Evolutionary conservation across 352 stramenopile genomes (phyloP), one percentile per base, ranked within the genome.

Genomic region (Phytopythium litorale): DNA sequence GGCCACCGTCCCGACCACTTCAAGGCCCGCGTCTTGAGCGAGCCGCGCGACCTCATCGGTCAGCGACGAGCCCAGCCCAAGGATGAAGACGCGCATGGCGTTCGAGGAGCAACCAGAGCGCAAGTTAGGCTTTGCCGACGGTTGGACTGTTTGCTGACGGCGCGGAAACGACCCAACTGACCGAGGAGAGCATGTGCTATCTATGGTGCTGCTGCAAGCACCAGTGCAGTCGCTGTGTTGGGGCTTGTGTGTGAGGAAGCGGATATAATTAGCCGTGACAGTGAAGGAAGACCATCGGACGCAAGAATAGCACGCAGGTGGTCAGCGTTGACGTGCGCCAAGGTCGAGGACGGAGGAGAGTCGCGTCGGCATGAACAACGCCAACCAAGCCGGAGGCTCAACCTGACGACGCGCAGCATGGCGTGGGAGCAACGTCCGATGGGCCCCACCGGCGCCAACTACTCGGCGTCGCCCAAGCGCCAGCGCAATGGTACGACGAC

Each of bases 51-150:
- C 70, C 58, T 90, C 76, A 0, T 68, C 57, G 16, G 74, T 73
- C 18, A 94, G 61, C 32, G 81, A 85, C 30, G 81, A 87, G 33
- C 77, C 71, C 55, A 94, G 65, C 54, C 91, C 78, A 16, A 79
- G 73, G 66, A 94, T 77, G 68, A 94, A 92, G 60, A 94, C 75
- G 50, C 81, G 81, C 83, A 89, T 91, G 15, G 21, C 9, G 65
- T 35, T n/a, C 25, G 13, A 21, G 38, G 19, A 30, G 46, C 33
- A 38, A 37, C 13, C 19, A 9, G 12, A 18, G 28, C 37, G 32
- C 19, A n/a, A 21, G 21, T 51, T 45, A 23, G 54, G 33, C 28
- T 56, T n/a, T 53, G 23, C 21, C 4, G 18, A 16, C 18, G 33
- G 51, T 56, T n/a, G 18, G 30, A 11, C 12, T 5, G 51, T 2